These are phyloP conservation scores for Penicillium desertorum DNA, from an alignment of 495 filamentous ascomycete genomes.

Conservation along the genomic window DNA sequence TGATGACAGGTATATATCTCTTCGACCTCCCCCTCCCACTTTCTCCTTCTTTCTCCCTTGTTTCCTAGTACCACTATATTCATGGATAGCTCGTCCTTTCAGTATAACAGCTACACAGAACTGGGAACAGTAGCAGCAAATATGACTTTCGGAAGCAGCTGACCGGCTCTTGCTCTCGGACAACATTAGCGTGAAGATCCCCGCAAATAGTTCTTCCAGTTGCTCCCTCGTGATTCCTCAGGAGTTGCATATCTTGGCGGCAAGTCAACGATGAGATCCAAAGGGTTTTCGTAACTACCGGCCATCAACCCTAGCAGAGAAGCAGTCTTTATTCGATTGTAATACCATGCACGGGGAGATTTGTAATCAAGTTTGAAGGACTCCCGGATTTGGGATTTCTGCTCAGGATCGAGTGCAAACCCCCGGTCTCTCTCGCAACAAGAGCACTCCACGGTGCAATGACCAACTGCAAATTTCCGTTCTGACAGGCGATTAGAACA, in stretches of 20 bases:
- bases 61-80: not conserved
- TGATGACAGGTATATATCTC: conserved; percentile 3
- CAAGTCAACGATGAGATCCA: conserved; percentile 7
- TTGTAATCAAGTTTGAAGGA: not conserved
- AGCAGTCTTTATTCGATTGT: not conserved
- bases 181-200: not conserved
- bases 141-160: not conserved
- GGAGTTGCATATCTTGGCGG: conserved; percentile 5
- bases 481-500: conserved; percentile 6
- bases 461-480: conserved; percentile 3
- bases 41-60: not conserved
- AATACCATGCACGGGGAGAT: not conserved
- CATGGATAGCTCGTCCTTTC: not conserved
- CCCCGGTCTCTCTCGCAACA: conserved; percentile 9
- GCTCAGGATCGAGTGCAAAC: conserved; percentile 2
- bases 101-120: conserved; percentile 1
- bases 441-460: conserved; percentile 12
- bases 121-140: not conserved
- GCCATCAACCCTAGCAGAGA: conserved; percentile 12
- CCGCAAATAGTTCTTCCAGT: not conserved
- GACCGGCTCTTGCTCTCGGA: not conserved
- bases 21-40: not conserved
- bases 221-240: conserved; percentile 3
- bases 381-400: not conserved
- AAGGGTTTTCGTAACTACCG: conserved; percentile 6